phyloP scores from a whole-genome alignment of 106 monocot species.

The Apostasia ramifera region DNA sequence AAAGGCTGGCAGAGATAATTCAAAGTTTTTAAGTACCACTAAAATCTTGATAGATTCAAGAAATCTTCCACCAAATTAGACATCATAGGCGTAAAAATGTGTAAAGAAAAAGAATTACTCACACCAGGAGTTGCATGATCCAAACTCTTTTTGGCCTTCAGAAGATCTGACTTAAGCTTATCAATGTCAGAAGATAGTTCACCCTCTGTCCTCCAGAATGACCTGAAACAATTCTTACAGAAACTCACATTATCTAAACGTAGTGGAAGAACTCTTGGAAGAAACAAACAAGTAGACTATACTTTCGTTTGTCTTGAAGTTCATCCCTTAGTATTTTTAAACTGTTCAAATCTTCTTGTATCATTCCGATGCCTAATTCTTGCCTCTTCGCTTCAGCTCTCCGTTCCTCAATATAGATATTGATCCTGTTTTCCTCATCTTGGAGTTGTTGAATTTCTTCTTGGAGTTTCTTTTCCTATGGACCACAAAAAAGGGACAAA shows the following conservation, averaged over 20 bases:
- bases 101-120: constrained; percentile 20
- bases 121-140: constrained; percentile 97
- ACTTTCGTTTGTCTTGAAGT: constrained; percentile 90
- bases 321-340: constrained; percentile 67
- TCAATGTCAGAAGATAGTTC: constrained; percentile 82
- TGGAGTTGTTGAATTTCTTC: constrained; percentile 83
- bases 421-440: constrained; percentile 48
- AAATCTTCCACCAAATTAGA: no score
- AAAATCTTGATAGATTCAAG: no score
- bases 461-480: constrained; percentile 68
- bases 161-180: constrained; percentile 67
- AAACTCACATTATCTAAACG: constrained; percentile 4
- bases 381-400: constrained; percentile 42
- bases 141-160: constrained; percentile 90
- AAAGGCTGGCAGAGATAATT: no score
- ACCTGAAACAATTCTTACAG: constrained; percentile 35
- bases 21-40: no score
- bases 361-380: constrained; percentile 28
- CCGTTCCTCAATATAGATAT: constrained; percentile 47
- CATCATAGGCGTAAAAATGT: background rate
- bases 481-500: background rate
- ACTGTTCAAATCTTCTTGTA: constrained; percentile 52
- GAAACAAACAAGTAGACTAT: constrained; percentile 17
- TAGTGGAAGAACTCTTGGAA: background rate
- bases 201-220: constrained; percentile 84